phyloP scores from a whole-genome alignment of 305 asterid genomes.

The Plantago rigida region DNA sequence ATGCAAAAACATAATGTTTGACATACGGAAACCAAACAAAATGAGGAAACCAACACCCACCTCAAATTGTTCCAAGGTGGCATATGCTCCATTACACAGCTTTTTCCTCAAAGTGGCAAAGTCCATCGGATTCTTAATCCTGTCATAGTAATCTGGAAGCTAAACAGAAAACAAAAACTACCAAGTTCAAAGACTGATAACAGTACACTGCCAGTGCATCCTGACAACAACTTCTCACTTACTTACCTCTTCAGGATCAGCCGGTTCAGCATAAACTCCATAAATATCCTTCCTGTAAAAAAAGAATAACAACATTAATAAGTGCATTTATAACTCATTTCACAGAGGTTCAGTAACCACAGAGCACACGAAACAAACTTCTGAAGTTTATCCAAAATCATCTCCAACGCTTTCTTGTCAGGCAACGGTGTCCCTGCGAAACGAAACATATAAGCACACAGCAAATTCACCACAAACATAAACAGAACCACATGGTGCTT shows the following conservation, averaged over 20 bases:
- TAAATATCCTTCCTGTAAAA: slow-evolving; percentile 84
- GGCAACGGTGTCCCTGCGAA: slow-evolving; percentile 77
- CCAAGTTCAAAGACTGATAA: slow-evolving; percentile 23
- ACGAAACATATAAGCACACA: slow-evolving; percentile 18
- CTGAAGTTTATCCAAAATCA: slow-evolving; percentile 88
- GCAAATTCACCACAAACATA: slow-evolving; percentile 18
- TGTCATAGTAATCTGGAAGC: slow-evolving; percentile 97
- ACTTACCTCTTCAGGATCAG: slow-evolving; percentile 99
- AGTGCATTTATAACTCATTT: slow-evolving; percentile 13
- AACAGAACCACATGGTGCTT: slow-evolving; percentile 3
- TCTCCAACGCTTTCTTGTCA: slow-evolving; percentile 69
- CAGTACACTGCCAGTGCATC: slow-evolving; percentile 9
- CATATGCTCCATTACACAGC: slow-evolving; percentile 62
- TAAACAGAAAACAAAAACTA: slow-evolving; percentile 28
- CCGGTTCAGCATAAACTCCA: slow-evolving; percentile 93
- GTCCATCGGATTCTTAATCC: slow-evolving; percentile 91
- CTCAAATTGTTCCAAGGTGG: slow-evolving; percentile 74
- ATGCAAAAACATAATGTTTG: background rate
- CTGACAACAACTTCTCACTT: slow-evolving; percentile 18
- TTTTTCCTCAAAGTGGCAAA: slow-evolving; percentile 88
- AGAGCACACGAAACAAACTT: slow-evolving; percentile 41
- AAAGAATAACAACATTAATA: slow-evolving; percentile 24
- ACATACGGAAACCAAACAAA: background rate
- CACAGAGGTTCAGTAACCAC: no score
- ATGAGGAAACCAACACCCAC: slow-evolving; percentile 32